These are phyloP conservation scores for Pharus latifolius DNA, from an alignment of 176 grass and related monocot genomes.

Conservation along the genomic window DNA sequence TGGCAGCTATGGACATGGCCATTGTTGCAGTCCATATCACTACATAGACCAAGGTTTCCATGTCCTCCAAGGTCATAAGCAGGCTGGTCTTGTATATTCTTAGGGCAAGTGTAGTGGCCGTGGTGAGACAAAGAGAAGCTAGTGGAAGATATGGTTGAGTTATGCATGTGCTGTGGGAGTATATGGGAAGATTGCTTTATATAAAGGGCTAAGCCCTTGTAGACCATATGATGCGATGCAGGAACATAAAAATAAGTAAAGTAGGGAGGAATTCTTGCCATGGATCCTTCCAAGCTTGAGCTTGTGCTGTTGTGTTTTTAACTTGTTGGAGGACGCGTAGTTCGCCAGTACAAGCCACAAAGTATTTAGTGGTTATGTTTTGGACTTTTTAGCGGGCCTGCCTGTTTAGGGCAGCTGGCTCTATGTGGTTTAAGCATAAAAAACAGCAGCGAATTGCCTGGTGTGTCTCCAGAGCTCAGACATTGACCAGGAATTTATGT, in stretches of 20 bases:
- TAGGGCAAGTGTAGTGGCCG: neutral
- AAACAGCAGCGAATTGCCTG: slow-evolving; percentile 16
- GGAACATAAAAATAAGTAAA: slow-evolving; percentile 15
- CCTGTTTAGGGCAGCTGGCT: neutral
- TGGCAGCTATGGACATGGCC: slow-evolving; percentile 4
- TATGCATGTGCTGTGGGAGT: neutral
- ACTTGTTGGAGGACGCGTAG: too few relatives aligned
- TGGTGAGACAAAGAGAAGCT: slow-evolving; percentile 24
- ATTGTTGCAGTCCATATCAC: slow-evolving; percentile 12
- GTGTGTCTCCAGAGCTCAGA: slow-evolving; percentile 22
- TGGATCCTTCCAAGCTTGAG: slow-evolving; percentile 16
- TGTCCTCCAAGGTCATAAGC: neutral
- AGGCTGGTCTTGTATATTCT: neutral
- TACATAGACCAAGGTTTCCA: slow-evolving; percentile 6
- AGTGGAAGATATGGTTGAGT: slow-evolving; percentile 30
- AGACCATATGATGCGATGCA: neutral
- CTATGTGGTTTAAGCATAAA: slow-evolving; percentile 12
- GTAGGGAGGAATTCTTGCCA: slow-evolving; percentile 11
- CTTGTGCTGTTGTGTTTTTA: slow-evolving; percentile 7
- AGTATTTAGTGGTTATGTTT: slow-evolving; percentile 5
- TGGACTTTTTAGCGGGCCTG: slow-evolving; percentile 10
- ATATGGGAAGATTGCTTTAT: slow-evolving; percentile 12
- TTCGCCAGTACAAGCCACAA: slow-evolving; percentile 21
- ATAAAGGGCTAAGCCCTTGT: neutral
- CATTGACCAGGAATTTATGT: slow-evolving; percentile 17